Evolutionary conservation across 257 asterid species (phyloP).

Genomic region (Penstemon davidsonii): DNA sequence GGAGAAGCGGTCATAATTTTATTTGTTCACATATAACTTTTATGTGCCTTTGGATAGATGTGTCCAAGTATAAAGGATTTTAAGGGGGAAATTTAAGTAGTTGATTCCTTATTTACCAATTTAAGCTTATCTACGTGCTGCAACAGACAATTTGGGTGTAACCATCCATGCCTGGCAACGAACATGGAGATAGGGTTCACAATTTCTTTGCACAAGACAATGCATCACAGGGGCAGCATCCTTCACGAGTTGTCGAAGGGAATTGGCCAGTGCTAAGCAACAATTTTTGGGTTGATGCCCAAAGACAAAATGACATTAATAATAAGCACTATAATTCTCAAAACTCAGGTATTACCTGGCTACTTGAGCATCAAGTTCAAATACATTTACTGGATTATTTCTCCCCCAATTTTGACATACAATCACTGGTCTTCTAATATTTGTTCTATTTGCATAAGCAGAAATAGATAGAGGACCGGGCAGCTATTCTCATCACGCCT

Average conservation of each 20-base stretch:
- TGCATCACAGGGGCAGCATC: slow-evolving; percentile 64
- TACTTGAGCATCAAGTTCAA: slow-evolving; percentile 5
- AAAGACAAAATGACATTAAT: slow-evolving; percentile 45
- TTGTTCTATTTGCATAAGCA: slow-evolving; percentile 35
- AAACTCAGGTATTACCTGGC: slow-evolving; percentile 42
- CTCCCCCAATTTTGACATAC: not conserved
- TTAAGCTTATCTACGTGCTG: not conserved
- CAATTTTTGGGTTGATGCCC: slow-evolving; percentile 65
- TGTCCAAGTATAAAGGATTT: slow-evolving; percentile 45
- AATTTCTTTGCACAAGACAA: slow-evolving; percentile 84
- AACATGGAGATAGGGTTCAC: slow-evolving; percentile 83
- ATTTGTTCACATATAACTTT: not conserved
- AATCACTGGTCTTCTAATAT: not conserved
- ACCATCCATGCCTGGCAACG: slow-evolving; percentile 97
- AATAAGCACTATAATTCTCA: slow-evolving; percentile 47
- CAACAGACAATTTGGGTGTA: slow-evolving; percentile 28
- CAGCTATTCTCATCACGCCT: slow-evolving; percentile 50
- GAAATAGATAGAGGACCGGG: slow-evolving; percentile 62
- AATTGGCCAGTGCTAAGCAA: slow-evolving; percentile 54
- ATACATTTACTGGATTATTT: not conserved
- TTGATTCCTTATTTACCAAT: slow-evolving; percentile 1
- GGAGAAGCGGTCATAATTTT: slow-evolving; percentile 29
- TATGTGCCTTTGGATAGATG: not conserved
- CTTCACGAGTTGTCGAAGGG: slow-evolving; percentile 56
- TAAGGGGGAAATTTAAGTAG: not conserved